These are phyloP conservation scores for Trichaptum fuscoviolaceum DNA, from an alignment of 768 basidiomycete species.

Conservation along the genomic window DNA sequence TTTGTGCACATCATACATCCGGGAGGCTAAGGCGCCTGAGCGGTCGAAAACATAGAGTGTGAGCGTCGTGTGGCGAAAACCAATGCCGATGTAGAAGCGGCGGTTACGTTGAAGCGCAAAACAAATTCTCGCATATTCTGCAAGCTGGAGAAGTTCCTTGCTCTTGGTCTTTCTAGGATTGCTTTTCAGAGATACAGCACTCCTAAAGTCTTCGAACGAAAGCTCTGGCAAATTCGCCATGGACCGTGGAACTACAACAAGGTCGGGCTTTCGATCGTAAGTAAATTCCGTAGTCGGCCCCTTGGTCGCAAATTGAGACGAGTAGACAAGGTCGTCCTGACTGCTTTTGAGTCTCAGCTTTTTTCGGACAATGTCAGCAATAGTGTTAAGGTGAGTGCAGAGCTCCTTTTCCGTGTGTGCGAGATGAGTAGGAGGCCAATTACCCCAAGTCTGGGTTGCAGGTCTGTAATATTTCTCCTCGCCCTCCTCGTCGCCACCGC, in stretches of 20 bases:
- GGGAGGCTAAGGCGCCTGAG: not conserved
- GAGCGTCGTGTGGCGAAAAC: not conserved
- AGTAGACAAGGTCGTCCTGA: not conserved
- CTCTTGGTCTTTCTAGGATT: not conserved
- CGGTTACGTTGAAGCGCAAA: not conserved
- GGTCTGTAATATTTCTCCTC: not conserved
- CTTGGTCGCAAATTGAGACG: not conserved
- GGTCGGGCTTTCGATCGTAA: not conserved
- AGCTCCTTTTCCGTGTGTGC: not conserved
- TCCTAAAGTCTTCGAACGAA: not conserved
- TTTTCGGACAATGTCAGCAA: not conserved
- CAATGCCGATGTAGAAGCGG: not conserved
- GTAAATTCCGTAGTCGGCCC: not conserved
- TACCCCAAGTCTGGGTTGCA: not conserved
- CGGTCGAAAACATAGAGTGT: not conserved
- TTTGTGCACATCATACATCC: not conserved
- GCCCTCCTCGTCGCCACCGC: not conserved
- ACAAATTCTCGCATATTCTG: not conserved
- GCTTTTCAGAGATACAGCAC: not conserved
- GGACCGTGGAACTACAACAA: not conserved
- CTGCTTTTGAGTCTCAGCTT: not conserved
- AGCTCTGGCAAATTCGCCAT: not conserved
- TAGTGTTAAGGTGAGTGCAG: not conserved
- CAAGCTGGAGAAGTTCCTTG: not conserved
- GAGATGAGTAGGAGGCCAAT: not conserved